Base-by-base conservation (phyloP, 2,329 filamentous ascomycete genomes). In the Xylaria digitata region DNA sequence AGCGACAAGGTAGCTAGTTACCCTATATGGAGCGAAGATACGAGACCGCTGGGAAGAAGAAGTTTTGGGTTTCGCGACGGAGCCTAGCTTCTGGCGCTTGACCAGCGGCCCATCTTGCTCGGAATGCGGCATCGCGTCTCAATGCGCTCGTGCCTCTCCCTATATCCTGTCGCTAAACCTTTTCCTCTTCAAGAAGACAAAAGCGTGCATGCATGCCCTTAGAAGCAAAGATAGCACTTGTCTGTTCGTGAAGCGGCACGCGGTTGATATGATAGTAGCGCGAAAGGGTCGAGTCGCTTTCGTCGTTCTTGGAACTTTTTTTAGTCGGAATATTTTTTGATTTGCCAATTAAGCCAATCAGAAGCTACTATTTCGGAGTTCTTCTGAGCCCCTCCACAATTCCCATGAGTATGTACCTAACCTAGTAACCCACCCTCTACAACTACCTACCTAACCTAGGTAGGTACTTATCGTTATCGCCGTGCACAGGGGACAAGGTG, bases 11-110 rank as follows among this genome's bases (percentile, higher is more conserved):
- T 23, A 19, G 21, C 53, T 21, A 70, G 66, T 66, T 89, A 96
- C 94, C 79, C 96, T 85, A 82, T 95, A 98, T 1, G 96, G 95
- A 74, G 94, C 92, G 83, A 99, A 98, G 72, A 98, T 93, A 77
- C 89, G 88, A 11, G 94, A 96, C 63, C 86, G 85, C 75, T 82
- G 81, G 71, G 79, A 69, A 71, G 83, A 75, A 50, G 80, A 71
- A 74, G 79, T 58, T 63, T 79, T 75, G 59, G 76, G 71, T 67
- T 80, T 81, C 63, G 78, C 74, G 64, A 76, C 75, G 68, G 83
- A 80, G 69, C 82, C 80, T 65, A 89, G 82, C 82, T 91, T 94
- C 80, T 93, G 92, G 70, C 94, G 89, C 84, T 97, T 97, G 66
- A 85, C 85, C 72, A 91, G 80, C 61, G 89, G 92, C 66, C 84